Evolutionary conservation across 768 basidiomycete genomes (phyloP), one percentile per base, ranked within the genome.

Genomic region (Phylloporus sp.): DNA sequence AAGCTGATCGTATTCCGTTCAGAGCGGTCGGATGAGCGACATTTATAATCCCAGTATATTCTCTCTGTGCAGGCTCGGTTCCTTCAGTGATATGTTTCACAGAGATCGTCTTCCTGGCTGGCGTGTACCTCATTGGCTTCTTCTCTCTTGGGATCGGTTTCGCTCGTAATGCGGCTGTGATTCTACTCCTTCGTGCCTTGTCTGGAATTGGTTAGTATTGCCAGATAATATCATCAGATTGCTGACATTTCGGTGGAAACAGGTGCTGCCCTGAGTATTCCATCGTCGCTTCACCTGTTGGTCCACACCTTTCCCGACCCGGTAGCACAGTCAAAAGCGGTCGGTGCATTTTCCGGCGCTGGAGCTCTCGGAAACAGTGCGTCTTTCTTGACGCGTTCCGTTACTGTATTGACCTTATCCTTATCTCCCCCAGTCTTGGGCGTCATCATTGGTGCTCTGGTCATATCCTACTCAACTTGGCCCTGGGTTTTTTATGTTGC

Each of bases 21-120:
- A 45, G 44, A 29, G 35, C 18, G 44, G 44, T 13, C 44, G 44
- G 21, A 31, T 37, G 20, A 38, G 35, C n/a, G 44, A 45, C 11
- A 18, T 45, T 14, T 45, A 37, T 5, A 38, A 45, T 15, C 35
- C 36, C 21, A 38, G 44, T 45, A 37, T 8, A 21, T 29, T 11
- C 5, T 3, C 15, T 6, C 27, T 22, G 20, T 23, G 22, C 3
- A 4, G 9, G 3, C 15, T 17, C 8, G 14, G 18, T 33, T 10
- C 7, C 11, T 29, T 9, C 14, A 15, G 6, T 24, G 42, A 22
- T n/a, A 7, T 8, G 14, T 4, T 8, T 22, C 4, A 5, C 35
- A 45, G 35, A 38, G 23, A 22, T 45, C 9, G 6, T 43, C n/a
- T 37, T 44, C 13, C 10, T 44, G 20, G 17, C 15, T 17, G 44